phyloP scores from a whole-genome alignment of 208 protist genomes.

The Porcisia hertigi region DNA sequence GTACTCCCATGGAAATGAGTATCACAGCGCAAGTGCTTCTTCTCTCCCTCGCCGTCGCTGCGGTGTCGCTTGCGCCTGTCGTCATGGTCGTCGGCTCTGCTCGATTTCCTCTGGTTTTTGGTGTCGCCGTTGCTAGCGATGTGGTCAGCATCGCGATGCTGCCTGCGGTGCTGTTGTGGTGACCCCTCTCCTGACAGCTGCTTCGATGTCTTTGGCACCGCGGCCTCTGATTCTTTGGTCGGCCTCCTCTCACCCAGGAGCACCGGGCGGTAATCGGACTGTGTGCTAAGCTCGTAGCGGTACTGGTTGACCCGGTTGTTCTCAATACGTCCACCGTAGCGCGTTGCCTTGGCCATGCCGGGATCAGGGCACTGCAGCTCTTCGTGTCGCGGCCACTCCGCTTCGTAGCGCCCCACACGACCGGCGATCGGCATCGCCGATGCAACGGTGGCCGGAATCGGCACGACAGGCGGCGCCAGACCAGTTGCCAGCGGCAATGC shows the following conservation, averaged over 20 bases:
- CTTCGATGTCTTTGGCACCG: not conserved
- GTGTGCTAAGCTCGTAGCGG: constrained; percentile 68
- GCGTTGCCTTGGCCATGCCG: constrained; percentile 44
- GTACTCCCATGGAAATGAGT: not conserved
- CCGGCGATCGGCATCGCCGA: constrained; percentile 66
- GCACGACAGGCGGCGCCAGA: constrained; percentile 23
- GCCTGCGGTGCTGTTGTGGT: not conserved
- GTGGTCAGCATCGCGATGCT: not conserved
- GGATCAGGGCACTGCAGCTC: constrained; percentile 72
- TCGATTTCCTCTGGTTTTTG: not conserved
- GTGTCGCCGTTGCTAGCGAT: not conserved
- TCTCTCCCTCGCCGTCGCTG: constrained; percentile 7
- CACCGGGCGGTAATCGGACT: constrained; percentile 54
- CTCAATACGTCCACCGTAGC: constrained; percentile 49
- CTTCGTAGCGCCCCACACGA: constrained; percentile 51
- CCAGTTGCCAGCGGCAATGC: constrained; percentile 19
- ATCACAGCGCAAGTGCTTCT: not conserved
- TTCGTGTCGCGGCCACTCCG: constrained; percentile 65
- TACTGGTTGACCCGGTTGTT: constrained; percentile 67
- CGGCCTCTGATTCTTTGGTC: not conserved
- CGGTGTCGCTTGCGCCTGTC: constrained; percentile 2
- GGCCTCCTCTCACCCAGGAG: constrained; percentile 35
- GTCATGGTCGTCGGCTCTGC: constrained; percentile 2
- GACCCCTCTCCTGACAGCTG: not conserved
- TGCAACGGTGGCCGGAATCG: constrained; percentile 45